These are phyloP conservation scores for Penicillium verhagenii DNA, from an alignment of 495 filamentous ascomycete genomes.

Conservation along the genomic window DNA sequence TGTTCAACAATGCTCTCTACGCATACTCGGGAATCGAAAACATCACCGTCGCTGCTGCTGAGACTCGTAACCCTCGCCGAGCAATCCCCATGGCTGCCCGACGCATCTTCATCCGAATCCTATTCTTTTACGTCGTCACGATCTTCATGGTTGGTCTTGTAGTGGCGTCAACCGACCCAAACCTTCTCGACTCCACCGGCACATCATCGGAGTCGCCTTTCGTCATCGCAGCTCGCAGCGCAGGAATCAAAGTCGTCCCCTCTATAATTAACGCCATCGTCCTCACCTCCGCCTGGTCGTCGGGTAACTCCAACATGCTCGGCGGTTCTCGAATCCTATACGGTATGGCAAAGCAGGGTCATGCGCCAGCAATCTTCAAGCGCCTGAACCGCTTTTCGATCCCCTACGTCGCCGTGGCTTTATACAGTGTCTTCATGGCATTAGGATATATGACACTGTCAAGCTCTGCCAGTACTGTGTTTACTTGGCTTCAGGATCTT, in stretches of 20 bases:
- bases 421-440: conserved; percentile 48
- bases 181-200: conserved; percentile 41
- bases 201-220: conserved; percentile 48
- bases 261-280: conserved; percentile 52
- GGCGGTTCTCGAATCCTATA: conserved; percentile 46
- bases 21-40: conserved; percentile 55
- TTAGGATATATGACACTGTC: conserved; percentile 58
- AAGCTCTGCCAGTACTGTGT: conserved; percentile 51
- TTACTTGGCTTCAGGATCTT: conserved; percentile 56
- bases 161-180: conserved; percentile 43
- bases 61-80: conserved; percentile 34
- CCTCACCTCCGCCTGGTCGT: conserved; percentile 44
- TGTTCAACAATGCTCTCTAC: conserved; percentile 55
- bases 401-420: conserved; percentile 52
- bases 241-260: conserved; percentile 43
- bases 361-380: conserved; percentile 44
- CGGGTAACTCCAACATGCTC: conserved; percentile 48
- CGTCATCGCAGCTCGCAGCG: conserved; percentile 47
- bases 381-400: conserved; percentile 59
- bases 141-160: conserved; percentile 45
- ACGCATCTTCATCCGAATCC: conserved; percentile 40
- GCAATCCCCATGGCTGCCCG: conserved; percentile 41
- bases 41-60: conserved; percentile 49
- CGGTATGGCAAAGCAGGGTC: conserved; percentile 40
- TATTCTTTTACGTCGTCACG: conserved; percentile 42